Conservation (phyloP, 2,329 filamentous ascomycete genomes). For the Penicillium sp. region DNA sequence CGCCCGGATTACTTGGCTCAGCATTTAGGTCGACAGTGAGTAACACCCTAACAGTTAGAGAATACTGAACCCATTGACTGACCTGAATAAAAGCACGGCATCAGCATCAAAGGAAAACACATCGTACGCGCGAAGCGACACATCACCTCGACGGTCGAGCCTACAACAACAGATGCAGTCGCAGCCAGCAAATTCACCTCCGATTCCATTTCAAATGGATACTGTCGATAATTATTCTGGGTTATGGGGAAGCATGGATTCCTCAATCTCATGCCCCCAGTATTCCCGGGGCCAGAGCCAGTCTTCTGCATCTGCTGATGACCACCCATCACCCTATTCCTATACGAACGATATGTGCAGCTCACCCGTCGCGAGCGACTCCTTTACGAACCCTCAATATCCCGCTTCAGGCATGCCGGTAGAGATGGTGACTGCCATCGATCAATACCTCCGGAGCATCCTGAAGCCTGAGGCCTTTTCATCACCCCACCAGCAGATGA, state of each 20-base stretch:
- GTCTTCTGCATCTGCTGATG: neutral
- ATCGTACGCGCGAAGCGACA: neutral
- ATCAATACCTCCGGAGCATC: constrained; percentile 8
- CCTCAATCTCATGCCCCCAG: neutral
- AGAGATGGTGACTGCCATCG: constrained; percentile 7
- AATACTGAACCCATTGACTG: neutral
- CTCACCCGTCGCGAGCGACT: constrained; percentile 1
- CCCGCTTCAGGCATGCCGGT: neutral
- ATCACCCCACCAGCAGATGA: neutral
- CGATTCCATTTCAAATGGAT: neutral
- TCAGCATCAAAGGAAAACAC: neutral
- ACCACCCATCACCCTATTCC: constrained; percentile 3
- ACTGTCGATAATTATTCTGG: neutral
- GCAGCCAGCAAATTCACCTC: neutral
- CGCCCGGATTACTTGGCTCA: constrained; percentile 47
- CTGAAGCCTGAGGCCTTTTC: constrained; percentile 4
- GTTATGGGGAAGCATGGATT: constrained; percentile 5
- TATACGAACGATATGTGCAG: constrained; percentile 6
- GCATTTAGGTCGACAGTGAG: constrained; percentile 50
- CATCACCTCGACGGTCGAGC: neutral
- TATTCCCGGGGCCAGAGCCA: neutral
- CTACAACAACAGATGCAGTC: neutral
- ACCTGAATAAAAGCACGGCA: neutral
- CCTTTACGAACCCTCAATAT: neutral
- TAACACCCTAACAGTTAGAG: neutral